These are phyloP conservation scores for Erysiphe neolycopersici DNA, from an alignment of 2,329 filamentous ascomycete genomes.

Conservation along the genomic window DNA sequence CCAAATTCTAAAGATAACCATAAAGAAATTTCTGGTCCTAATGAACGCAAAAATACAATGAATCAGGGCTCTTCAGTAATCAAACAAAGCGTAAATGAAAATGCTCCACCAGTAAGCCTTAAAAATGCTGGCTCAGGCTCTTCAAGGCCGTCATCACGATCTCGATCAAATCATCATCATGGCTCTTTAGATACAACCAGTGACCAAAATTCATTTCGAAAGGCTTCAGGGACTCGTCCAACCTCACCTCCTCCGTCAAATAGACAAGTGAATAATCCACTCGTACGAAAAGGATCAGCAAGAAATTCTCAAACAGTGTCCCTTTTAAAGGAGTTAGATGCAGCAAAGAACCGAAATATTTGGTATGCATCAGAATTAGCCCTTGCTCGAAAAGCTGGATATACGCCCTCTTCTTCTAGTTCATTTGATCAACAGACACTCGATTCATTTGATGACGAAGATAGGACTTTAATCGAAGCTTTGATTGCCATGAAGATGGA, in stretches of 20 bases:
- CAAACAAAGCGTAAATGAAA: slow-evolving; percentile 11
- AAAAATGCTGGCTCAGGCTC: slow-evolving; percentile 2
- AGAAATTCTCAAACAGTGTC: slow-evolving; percentile 34
- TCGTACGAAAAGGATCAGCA: slow-evolving; percentile 31
- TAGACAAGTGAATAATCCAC: slow-evolving; percentile 29
- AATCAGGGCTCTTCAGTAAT: slow-evolving; percentile 21
- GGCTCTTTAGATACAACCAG: slow-evolving; percentile 41
- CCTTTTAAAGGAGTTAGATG: slow-evolving; percentile 65
- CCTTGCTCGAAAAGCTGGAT: slow-evolving; percentile 71
- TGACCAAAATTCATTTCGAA: slow-evolving; percentile 24
- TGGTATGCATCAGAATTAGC: slow-evolving; percentile 95
- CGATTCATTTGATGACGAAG: slow-evolving; percentile 72
- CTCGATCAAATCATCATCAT: slow-evolving; percentile 31
- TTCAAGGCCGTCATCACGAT: slow-evolving; percentile 19
- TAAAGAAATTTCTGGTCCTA: slow-evolving; percentile 24
- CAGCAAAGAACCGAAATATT: slow-evolving; percentile 61
- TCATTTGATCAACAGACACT: slow-evolving; percentile 48
- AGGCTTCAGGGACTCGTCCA: slow-evolving; percentile 17
- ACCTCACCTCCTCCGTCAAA: slow-evolving; percentile 31
- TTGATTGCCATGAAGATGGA: slow-evolving; percentile 77
- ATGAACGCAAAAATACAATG: slow-evolving; percentile 38
- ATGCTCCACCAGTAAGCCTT: slow-evolving; percentile 8
- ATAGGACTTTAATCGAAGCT: slow-evolving; percentile 75
- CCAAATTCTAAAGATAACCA: slow-evolving; percentile 15
- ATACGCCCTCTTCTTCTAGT: slow-evolving; percentile 44